Conservation (phyloP, 2,329 filamentous ascomycete genomes). For the Teratosphaeria destructans region DNA sequence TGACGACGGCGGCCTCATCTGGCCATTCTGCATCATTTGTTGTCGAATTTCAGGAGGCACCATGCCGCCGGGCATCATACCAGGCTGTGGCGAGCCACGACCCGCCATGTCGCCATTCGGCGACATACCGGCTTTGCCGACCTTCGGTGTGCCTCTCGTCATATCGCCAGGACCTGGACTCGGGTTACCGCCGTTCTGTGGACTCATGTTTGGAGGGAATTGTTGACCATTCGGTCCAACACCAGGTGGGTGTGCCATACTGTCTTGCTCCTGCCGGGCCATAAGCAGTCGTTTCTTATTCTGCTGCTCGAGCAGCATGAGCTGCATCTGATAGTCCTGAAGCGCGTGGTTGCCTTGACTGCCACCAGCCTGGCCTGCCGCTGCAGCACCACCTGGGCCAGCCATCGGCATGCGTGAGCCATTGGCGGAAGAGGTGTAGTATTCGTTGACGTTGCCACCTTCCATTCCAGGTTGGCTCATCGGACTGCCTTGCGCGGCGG, state of each 20-base stretch:
- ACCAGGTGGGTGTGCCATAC: conserved; percentile 42
- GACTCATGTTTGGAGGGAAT: conserved; percentile 47
- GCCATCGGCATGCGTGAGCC: not conserved
- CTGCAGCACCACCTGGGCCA: conserved; percentile 6
- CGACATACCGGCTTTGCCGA: conserved; percentile 58
- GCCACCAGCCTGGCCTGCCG: conserved; percentile 25
- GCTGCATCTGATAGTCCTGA: conserved; percentile 81
- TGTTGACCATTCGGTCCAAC: conserved; percentile 29
- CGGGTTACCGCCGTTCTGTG: conserved; percentile 56
- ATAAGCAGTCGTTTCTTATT: conserved; percentile 80
- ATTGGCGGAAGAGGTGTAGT: not conserved
- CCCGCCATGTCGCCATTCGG: conserved; percentile 58
- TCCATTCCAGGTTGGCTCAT: conserved; percentile 49
- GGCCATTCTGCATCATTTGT: conserved; percentile 34
- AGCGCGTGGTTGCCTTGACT: conserved; percentile 65
- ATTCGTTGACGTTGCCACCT: conserved; percentile 36
- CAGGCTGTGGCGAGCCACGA: conserved; percentile 50
- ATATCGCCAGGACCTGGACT: conserved; percentile 71
- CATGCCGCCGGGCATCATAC: conserved; percentile 44
- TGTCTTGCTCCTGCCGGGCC: conserved; percentile 71
- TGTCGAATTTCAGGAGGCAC: conserved; percentile 17
- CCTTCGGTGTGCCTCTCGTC: conserved; percentile 66
- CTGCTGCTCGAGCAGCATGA: conserved; percentile 78
- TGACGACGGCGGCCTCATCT: conserved; percentile 44
- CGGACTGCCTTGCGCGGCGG: conserved; percentile 23